Base-by-base conservation (phyloP, 192 early-diverging fungal species). In the Backusella psychrophila region DNA sequence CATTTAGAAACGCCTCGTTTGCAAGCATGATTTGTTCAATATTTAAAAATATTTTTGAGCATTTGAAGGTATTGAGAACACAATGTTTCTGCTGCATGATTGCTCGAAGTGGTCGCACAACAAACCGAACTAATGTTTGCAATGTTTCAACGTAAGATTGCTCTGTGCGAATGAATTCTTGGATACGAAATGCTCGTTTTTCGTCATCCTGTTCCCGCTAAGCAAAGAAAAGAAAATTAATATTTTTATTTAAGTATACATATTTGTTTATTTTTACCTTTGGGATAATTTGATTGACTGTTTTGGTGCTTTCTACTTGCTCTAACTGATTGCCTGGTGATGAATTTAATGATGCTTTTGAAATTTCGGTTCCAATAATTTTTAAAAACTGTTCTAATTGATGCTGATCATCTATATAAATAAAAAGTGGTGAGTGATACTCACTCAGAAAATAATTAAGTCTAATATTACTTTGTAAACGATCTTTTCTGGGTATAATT, bases 91-190 rank as follows among this genome's bases (percentile, higher is more conserved):
- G 56, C 36, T 84, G 87, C 12, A 86, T 84, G 1, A 81, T 84
- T 15, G 84, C 82, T 59, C 83, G 79, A 73, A 91, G 78, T 12
- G 90, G 90, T 53, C 83, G 84, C 0, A 77, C 87, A 72, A 90
- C 88, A 52, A 87, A 79, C 72, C 84, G 80, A 19, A 89, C 84
- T 4, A 89, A 71, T 44, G 85, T 84, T n/a, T 84, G 78, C 65
- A 91, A 73, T 65, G 85, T 87, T 38, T 90, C 82, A 19, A 91
- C 86, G 74, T 91, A 91, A 72, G 87, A 89, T 69, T 85, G 80
- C 75, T 91, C 90, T 8, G 89, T 91, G 1, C 77, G 71, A 39
- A 89, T 86, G 77, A 91, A 83, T 75, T 91, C 90, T 72, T 86
- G 81, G 53, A 91, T 87, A 36, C 85, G 79, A 66, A 85, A 88